Evolutionary conservation across 345 rosid species (phyloP), one percentile per base, ranked within the genome.

Genomic region (Gossypium ekmanianum): DNA sequence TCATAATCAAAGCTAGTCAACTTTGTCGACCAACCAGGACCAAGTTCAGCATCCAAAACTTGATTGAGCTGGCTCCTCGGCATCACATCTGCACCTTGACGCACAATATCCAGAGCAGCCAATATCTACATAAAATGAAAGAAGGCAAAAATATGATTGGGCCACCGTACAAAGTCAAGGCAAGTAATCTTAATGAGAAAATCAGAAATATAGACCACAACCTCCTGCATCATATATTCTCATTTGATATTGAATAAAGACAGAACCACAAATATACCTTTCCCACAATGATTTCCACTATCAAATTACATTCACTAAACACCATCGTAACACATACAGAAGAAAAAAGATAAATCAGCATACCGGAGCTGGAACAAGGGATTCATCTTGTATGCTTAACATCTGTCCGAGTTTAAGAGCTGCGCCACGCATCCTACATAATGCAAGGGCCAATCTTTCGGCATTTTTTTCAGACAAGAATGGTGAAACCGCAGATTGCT

Each of bases 1-100:
- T 95, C 98, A 83, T 93, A 95, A 87, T 93, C 97, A 75, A 95
- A 95, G 77, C 97, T 95, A 61, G 81, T 80, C 84, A 95, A 78
- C 72, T 88, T 93, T 14, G 90, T 82, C 44, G 91, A 84, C 99
- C 99, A 95, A 75, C 83, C 84, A 39, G 87, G n/a, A 73, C 97
- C 97, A 84, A 95, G 80, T 75, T 93, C 99, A 73, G 90, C 83
- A 74, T 84, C 90, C 86, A 95, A 75, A 85, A 95, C 99, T 68
- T 85, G 92, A 87, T 90, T 81, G 12, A 95, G 97, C 77, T 95
- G 99, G 79, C 86, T 87, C 79, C 86, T 89, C 20, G 99, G 99
- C 99, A 95, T 93, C 82, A 95, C 97, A 85, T 95, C 99, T 26
- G 99, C 99, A 74, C 99, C 98, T 91, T 95, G 97, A 77, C 99